These are phyloP conservation scores for Clarireedia paspali DNA, from an alignment of 2,329 filamentous ascomycete genomes.

Conservation along the genomic window DNA sequence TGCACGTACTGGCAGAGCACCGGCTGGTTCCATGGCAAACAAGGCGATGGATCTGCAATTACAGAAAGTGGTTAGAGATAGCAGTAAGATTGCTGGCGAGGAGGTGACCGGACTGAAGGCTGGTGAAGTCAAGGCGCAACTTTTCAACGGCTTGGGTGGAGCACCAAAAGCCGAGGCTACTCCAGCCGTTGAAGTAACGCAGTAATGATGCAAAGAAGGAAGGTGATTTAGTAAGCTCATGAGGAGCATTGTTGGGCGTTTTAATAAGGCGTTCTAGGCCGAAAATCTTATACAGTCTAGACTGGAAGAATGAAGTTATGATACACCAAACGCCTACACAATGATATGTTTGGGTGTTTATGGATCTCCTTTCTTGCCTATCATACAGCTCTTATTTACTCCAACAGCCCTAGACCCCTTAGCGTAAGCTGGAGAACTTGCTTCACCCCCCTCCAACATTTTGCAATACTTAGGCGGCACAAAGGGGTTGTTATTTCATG, in stretches of 20 bases:
- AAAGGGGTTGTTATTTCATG: too few relatives aligned
- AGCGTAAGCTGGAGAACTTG: too few relatives aligned
- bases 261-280: slow-evolving; percentile 6
- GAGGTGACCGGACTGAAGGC: slow-evolving; percentile 37
- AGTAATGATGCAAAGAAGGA: neutral
- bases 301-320: slow-evolving; percentile 6
- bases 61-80: slow-evolving; percentile 45
- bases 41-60: slow-evolving; percentile 40
- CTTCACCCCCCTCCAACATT: too few relatives aligned
- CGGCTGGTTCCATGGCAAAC: slow-evolving; percentile 10
- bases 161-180: slow-evolving; percentile 1
- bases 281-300: slow-evolving; percentile 4
- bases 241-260: slow-evolving; percentile 5
- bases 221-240: neutral
- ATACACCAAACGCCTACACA: neutral
- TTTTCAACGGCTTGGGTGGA: slow-evolving; percentile 35
- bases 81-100: slow-evolving; percentile 49
- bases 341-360: neutral
- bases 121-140: slow-evolving; percentile 41
- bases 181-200: neutral
- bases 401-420: neutral
- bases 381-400: too few relatives aligned
- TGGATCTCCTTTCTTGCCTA: too few relatives aligned
- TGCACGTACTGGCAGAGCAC: slow-evolving; percentile 30
- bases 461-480: too few relatives aligned